phyloP scores from a whole-genome alignment of 495 filamentous ascomycete genomes.

The Lasiosphaeria ovina region DNA sequence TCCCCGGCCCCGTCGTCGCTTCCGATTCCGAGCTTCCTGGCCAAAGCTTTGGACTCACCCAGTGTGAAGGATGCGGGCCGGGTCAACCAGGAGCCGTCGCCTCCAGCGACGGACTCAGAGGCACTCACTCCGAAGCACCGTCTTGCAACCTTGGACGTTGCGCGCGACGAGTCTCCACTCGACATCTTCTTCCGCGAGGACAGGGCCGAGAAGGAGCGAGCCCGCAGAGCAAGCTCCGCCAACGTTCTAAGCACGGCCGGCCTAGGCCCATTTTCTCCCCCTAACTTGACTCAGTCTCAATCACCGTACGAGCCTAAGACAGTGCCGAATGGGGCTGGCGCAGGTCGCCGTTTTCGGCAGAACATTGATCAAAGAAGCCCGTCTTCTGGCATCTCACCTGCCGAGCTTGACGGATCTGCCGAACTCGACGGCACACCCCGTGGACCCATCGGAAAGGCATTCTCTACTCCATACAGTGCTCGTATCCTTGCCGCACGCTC shows the following conservation, averaged over 20 bases:
- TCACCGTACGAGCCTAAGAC: conserved; percentile 39
- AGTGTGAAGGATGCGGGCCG: conserved; percentile 30
- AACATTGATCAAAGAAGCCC: conserved; percentile 32
- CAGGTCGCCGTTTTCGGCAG: conserved; percentile 28
- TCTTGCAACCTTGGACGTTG: conserved; percentile 15
- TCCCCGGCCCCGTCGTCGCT: conserved; percentile 92
- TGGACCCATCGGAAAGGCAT: conserved; percentile 57
- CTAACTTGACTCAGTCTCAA: conserved; percentile 17
- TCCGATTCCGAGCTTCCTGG: conserved; percentile 88
- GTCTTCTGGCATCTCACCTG: conserved; percentile 57
- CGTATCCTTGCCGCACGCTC: conserved; percentile 57
- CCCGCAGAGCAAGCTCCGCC: conserved; percentile 47
- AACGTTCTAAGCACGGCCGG: conserved; percentile 24
- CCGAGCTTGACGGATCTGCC: conserved; percentile 51
- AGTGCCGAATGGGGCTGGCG: conserved; percentile 27
- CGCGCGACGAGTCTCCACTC: conserved; percentile 68
- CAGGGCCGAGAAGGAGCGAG: conserved; percentile 67
- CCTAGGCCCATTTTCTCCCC: conserved; percentile 37
- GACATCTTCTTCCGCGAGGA: conserved; percentile 89
- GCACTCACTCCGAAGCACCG: conserved; percentile 41
- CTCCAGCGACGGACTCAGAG: conserved; percentile 41
- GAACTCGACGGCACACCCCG: conserved; percentile 62
- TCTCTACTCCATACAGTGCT: conserved; percentile 65
- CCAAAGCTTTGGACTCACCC: conserved; percentile 69
- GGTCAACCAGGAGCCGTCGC: conserved; percentile 35